Base-by-base conservation (phyloP, 805 yeast species). In the Candida piceae region DNA sequence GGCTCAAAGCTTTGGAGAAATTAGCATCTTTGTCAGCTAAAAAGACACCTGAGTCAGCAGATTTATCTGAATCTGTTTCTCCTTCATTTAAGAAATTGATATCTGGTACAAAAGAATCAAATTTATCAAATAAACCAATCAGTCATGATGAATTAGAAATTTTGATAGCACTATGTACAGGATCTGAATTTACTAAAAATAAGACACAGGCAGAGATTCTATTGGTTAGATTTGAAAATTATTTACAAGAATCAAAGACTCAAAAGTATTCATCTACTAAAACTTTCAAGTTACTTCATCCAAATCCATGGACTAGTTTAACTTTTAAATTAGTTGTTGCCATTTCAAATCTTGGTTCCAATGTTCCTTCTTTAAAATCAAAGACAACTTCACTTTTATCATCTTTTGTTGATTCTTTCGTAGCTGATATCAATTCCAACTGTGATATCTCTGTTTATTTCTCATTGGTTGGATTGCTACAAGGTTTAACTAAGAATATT, bases 151-250 rank as follows among this genome's bases (percentile, higher is more conserved):
- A 72, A 51, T 65, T 67, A 39, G 84, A 80, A 44, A 69, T 72
- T 5, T 60, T 80, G 40, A 46, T 72, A 31, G 83, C 86, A 1
- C 57, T 82, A 19, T 74, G 81, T 41, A 63, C 63, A 19, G 60
- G 76, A 11, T 64, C 76, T 6, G 43, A 51, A 4, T 44, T 46
- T 23, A 48, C 69, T 37, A 52, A 53, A 38, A 64, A 60, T 36
- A 52, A 53, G 17, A 49, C 44, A 5, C 74, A 72, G 29, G 80
- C 74, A 4, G 50, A 58, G 11, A 40, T 58, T 8, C 52, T 78
- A 23, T 49, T 72, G n/a, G 57, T 60, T 6, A 70, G 73, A 40
- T 63, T 80, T 34, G 55, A 66, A 6, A 43, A 53, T 12, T 76
- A 76, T 46, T 58, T 80, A 23, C 43, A 63, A 26, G 75, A 70